Base-by-base conservation (phyloP, 768 basidiomycete species). In the Russula dissimulans region DNA sequence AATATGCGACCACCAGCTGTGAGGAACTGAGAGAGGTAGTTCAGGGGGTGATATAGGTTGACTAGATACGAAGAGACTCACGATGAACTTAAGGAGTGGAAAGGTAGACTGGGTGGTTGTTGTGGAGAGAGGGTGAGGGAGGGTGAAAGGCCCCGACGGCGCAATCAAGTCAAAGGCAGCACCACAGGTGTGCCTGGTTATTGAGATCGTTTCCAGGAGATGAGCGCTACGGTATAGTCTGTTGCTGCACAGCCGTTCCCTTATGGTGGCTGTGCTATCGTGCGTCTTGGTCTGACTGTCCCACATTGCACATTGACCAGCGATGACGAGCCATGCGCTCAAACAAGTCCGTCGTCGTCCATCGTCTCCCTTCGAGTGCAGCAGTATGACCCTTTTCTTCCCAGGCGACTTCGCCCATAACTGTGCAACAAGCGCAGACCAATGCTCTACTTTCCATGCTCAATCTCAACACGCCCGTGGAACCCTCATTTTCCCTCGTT, bases 371-470 rank as follows among this genome's bases (percentile, higher is more conserved):
- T 14, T 42, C 11, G n/a, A 18, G 4, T 6, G 1, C 51, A 32
- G 15, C 38, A 36, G 12, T 45, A 42, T 31, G 9, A 18, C n/a
- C n/a, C 12, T 29, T 15, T 32, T 55, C 22, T 38, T 14, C 42
- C 4, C 36, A 73, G 72, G 62, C 79, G 69, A 73, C 71, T 38
- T 71, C 75, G 52, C 68, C 80, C 9, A 69, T 80, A 44, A 89
- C 91, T 3, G 79, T 99, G 49, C 92, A 97, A 67, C 86, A 92
- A 70, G 81, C 86, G 4, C 97, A 98, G 74, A 93, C 92, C 14
- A 78, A 81, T 63, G 88, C 94, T 3, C 77, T 99, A 41, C 81
- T 95, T 31, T 80, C 86, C 14, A 76, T 99, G 32, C 84, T 99
- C 65, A 95, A 91, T 71, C 82, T 97, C 66, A 92, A 93, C 70